Conservation (phyloP, 2,329 filamentous ascomycete species). For the Nothopassalora personata region DNA sequence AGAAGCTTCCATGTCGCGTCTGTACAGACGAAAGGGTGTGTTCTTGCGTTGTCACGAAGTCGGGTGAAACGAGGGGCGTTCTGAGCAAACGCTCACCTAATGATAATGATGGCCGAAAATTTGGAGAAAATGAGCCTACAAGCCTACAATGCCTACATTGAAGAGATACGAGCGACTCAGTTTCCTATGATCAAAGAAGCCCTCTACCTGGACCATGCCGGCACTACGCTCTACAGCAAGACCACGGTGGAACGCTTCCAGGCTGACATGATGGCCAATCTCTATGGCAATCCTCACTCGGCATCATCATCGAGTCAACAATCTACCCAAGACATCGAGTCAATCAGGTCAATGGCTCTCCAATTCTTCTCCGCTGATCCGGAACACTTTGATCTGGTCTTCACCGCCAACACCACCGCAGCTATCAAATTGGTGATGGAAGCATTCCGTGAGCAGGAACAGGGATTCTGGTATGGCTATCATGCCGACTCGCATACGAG, state of each 20-base stretch:
- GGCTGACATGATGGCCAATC: conserved; percentile 66
- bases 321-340: conserved; percentile 63
- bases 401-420: conserved; percentile 87
- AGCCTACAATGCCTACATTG: conserved; percentile 40
- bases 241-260: conserved; percentile 76
- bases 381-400: conserved; percentile 77
- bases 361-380: conserved; percentile 77
- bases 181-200: conserved; percentile 39
- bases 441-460: conserved; percentile 60
- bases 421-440: conserved; percentile 84
- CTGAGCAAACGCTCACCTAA: not conserved
- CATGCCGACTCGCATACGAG: conserved; percentile 84
- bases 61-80: not conserved
- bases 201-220: conserved; percentile 84
- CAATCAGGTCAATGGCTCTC: conserved; percentile 65
- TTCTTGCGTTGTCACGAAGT: not conserved
- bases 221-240: conserved; percentile 64
- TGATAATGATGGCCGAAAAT: conserved; percentile 7
- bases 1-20: not conserved
- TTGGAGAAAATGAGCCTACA: conserved; percentile 6
- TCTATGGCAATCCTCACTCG: conserved; percentile 92
- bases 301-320: conserved; percentile 73
- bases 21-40: not conserved
- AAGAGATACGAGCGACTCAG: conserved; percentile 42
- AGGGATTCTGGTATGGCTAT: conserved; percentile 75